Evolutionary conservation across 768 basidiomycete genomes (phyloP).

Genomic region (Panus rudis): DNA sequence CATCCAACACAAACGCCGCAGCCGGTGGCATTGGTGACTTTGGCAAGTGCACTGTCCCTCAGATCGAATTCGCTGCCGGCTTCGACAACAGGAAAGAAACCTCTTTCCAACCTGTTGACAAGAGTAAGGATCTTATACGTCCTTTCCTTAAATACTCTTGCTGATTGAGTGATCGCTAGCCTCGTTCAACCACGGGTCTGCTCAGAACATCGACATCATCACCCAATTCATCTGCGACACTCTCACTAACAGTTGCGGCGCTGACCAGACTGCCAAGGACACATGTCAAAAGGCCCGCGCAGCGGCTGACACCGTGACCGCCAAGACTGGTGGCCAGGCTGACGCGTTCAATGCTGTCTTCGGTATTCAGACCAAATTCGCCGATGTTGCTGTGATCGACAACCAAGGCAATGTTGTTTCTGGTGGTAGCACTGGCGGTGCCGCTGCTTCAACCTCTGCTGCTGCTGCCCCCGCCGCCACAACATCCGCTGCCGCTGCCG

Average conservation of each 20-base stretch:
- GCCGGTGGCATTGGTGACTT: constrained; percentile 22
- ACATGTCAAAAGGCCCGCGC: constrained; percentile 8
- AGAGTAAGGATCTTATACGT: constrained; percentile 30
- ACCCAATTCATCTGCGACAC: constrained; percentile 47
- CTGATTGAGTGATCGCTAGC: constrained; percentile 4
- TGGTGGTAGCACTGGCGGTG: constrained; percentile 8
- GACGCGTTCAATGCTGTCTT: constrained; percentile 17
- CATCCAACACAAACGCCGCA: neutral
- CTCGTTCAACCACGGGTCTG: constrained; percentile 14
- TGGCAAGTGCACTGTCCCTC: constrained; percentile 45
- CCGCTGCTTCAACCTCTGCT: constrained; percentile 11
- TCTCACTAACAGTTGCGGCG: constrained; percentile 39
- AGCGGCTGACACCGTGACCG: constrained; percentile 24
- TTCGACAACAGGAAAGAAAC: constrained; percentile 50
- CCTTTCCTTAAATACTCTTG: neutral
- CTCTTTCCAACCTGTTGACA: constrained; percentile 44
- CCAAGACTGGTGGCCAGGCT: constrained; percentile 25
- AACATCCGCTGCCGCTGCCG: constrained; percentile 8
- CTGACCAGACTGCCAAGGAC: constrained; percentile 9
- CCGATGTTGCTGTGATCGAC: constrained; percentile 29
- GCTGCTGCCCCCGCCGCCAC: constrained; percentile 13
- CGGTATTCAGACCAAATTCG: constrained; percentile 27
- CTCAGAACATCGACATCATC: constrained; percentile 45
- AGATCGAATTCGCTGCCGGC: constrained; percentile 48
- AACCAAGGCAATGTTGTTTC: constrained; percentile 31